phyloP scores from a whole-genome alignment of 495 filamentous ascomycete genomes.

The Terfezia claveryi region DNA sequence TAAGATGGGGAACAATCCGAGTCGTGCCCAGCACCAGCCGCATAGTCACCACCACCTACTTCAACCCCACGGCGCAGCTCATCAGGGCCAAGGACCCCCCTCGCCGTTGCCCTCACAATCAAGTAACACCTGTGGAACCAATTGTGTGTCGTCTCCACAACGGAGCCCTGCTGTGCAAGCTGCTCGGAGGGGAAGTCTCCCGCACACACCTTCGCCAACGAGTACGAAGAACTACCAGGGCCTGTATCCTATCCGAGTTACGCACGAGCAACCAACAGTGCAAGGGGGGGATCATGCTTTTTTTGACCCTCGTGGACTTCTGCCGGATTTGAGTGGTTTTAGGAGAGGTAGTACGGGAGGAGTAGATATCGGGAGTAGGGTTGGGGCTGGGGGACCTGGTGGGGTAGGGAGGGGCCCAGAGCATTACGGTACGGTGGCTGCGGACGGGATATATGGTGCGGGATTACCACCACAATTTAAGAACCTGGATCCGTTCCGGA shows the following conservation, averaged over 20 bases:
- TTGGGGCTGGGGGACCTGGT: background rate
- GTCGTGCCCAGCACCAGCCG: background rate
- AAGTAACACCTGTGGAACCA: background rate
- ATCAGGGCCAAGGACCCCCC: too few species aligned
- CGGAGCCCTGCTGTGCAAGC: background rate
- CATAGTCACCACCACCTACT: background rate
- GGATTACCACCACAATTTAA: background rate
- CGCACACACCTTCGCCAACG: background rate
- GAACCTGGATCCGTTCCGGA: background rate
- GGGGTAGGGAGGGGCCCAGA: background rate
- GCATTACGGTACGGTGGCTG: background rate
- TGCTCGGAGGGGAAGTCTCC: background rate
- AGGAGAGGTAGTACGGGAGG: background rate
- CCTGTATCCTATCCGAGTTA: background rate
- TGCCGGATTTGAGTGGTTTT: background rate
- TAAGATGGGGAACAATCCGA: background rate
- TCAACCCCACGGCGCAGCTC: too few species aligned
- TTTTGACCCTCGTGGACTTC: background rate
- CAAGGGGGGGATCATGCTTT: background rate
- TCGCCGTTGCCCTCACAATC: background rate
- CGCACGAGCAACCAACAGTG: background rate
- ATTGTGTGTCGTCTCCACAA: background rate
- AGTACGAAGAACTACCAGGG: background rate
- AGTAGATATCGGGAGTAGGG: background rate
- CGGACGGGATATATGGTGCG: background rate